Conservation (phyloP, 1,284 basidiomycete genomes). For the Trichosporon asahii region DNA sequence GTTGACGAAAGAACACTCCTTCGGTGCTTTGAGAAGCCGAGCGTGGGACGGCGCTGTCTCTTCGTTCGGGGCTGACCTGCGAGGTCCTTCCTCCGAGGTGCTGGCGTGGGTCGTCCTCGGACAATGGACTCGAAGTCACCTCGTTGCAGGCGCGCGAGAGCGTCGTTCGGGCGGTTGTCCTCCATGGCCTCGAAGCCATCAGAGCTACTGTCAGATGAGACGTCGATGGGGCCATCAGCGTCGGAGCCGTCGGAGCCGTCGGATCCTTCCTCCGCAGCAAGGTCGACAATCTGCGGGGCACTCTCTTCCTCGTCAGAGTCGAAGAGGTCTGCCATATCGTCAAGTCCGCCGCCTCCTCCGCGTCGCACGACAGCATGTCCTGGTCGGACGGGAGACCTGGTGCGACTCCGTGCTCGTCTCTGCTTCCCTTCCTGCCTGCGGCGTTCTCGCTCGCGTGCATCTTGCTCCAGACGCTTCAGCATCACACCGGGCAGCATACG, state of each 20-base stretch:
- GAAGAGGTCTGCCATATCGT: slow-evolving; percentile 28
- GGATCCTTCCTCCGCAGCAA: slow-evolving; percentile 16
- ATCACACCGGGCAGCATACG: slow-evolving; percentile 46
- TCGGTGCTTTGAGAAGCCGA: slow-evolving; percentile 21
- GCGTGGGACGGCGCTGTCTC: slow-evolving; percentile 26
- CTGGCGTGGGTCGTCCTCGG: slow-evolving; percentile 17
- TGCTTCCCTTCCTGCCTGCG: background rate
- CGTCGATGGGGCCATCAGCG: slow-evolving; percentile 1
- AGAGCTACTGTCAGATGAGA: slow-evolving; percentile 14
- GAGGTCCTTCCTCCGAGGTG: background rate
- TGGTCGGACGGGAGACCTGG: slow-evolving; percentile 33
- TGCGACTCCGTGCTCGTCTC: background rate
- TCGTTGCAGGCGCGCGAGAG: slow-evolving; percentile 37
- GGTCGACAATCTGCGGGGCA: background rate
- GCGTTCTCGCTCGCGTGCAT: background rate
- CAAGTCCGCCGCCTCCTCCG: slow-evolving; percentile 18
- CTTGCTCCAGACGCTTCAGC: slow-evolving; percentile 33
- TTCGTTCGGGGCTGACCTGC: background rate
- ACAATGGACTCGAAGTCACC: slow-evolving; percentile 47
- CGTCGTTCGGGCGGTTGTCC: slow-evolving; percentile 33
- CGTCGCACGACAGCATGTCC: slow-evolving; percentile 39
- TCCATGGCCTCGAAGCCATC: slow-evolving; percentile 33
- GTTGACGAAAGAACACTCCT: background rate
- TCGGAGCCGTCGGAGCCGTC: slow-evolving; percentile 19
- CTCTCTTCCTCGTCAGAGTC: slow-evolving; percentile 7